Evolutionary conservation across 2,329 filamentous ascomycete species (phyloP), one percentile per base, ranked within the genome.

Genomic region (Alternaria angustiovoidea): DNA sequence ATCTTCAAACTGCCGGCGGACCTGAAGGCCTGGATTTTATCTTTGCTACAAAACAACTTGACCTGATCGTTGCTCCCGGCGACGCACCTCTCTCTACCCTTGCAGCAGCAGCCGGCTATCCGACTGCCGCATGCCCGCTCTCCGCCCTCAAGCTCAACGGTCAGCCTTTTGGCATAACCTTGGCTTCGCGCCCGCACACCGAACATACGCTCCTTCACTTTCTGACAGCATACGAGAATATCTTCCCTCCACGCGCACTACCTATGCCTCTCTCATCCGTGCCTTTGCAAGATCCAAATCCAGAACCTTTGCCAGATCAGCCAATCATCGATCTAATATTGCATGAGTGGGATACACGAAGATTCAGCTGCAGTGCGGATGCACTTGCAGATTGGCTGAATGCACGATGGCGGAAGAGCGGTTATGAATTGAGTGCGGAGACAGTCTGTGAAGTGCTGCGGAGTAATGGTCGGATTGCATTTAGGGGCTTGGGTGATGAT

Each of bases 331-430:
- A 76, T 30, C 55, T 77, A 8, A 76, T 77, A 24, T 36, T 76
- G 41, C 66, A 76, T 20, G 74, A 76, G 54, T 77, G 75, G 75
- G 74, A 77, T 52, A 75, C 71, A 51, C 43, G 73, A 12, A 32
- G 67, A 32, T 78, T 75, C 48, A 74, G 69, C 39, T 76, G 73
- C 44, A 69, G 62, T 7, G 70, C 70, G 9, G 75, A 77, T 69
- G 73, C 75, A 46, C 57, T 77, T 47, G 71, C 75, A 2, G 71
- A 73, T 62, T 76, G 75, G 74, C 60, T 77, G 43, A 77, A 77
- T 64, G 66, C 67, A 24, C 22, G 75, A 26, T 77, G 75, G 75
- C 66, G 63, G 49, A 78, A 75, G 68, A 76, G 70, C 42, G 75
- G 75, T 47, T 77, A 77, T 56, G 70, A 71, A 39, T 57, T 76